Evolutionary conservation across 2,329 filamentous ascomycete genomes (phyloP).

Genomic region (Alternaria arbusti): DNA sequence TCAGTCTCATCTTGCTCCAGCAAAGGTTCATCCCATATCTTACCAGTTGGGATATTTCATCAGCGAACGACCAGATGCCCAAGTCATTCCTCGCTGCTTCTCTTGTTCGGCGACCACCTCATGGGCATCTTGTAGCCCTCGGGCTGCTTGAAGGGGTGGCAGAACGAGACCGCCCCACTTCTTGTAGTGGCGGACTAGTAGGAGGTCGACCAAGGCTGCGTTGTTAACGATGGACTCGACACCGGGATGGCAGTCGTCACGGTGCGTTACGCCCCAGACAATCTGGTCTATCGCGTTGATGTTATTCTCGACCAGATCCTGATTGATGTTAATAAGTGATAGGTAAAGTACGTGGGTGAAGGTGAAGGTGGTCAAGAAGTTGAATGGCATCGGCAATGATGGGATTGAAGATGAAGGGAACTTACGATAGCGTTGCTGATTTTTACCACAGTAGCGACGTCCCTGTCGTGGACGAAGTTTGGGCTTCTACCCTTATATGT

Average conservation of each 20-base stretch:
- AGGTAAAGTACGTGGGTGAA: neutral
- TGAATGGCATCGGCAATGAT: neutral
- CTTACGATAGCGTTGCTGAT: neutral
- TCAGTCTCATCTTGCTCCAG: neutral
- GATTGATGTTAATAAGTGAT: neutral
- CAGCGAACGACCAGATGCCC: neutral
- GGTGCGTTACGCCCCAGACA: constrained; percentile 10
- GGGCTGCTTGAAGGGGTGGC: constrained; percentile 4
- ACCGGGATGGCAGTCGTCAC: neutral
- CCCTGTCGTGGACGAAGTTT: neutral
- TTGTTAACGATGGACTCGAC: constrained; percentile 1
- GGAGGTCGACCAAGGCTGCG: constrained; percentile 3
- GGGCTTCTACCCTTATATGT: neutral
- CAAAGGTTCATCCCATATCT: neutral
- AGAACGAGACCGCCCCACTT: constrained; percentile 15
- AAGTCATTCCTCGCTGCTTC: neutral
- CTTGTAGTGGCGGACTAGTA: constrained; percentile 18
- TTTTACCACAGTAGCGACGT: neutral
- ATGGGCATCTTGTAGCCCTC: neutral
- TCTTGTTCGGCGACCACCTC: neutral
- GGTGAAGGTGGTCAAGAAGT: neutral
- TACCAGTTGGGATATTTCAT: constrained; percentile 13
- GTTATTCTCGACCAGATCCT: neutral
- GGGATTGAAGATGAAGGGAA: neutral
- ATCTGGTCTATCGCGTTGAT: constrained; percentile 10